phyloP scores from a whole-genome alignment of 306 rosid genomes.

The Lablab purpureus region DNA sequence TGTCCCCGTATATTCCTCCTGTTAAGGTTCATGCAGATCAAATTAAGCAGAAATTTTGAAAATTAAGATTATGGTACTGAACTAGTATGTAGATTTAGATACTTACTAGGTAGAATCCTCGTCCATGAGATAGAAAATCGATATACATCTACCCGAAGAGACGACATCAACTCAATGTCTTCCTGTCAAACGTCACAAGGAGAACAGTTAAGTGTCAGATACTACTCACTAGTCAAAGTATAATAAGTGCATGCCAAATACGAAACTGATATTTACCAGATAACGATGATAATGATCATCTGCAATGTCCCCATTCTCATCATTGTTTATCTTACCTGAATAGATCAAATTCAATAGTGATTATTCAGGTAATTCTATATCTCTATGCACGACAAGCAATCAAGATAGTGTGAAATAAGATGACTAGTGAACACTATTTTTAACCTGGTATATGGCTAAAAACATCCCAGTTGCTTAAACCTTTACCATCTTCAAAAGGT shows the following conservation, averaged over 20 bases:
- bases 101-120: background rate
- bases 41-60: constrained; percentile 5
- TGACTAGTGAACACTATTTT: background rate
- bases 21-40: constrained; percentile 42
- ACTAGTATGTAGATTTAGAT: background rate
- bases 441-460: constrained; percentile 64
- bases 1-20: constrained; percentile 14
- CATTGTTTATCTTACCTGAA: constrained; percentile 42
- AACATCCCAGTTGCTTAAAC: constrained; percentile 66
- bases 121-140: constrained; percentile 33
- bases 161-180: constrained; percentile 61
- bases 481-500: constrained; percentile 63
- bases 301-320: constrained; percentile 72
- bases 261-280: constrained; percentile 44
- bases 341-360: background rate
- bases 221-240: background rate
- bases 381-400: background rate
- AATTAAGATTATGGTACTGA: constrained; percentile 21
- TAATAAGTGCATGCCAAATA: background rate
- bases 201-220: background rate
- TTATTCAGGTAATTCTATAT: constrained; percentile 13
- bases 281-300: constrained; percentile 76
- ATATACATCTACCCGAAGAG: constrained; percentile 68
- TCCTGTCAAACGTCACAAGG: constrained; percentile 50
- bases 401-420: background rate